Conservation (phyloP, 148 eudicot genomes). For the Spergularia bocconei region DNA sequence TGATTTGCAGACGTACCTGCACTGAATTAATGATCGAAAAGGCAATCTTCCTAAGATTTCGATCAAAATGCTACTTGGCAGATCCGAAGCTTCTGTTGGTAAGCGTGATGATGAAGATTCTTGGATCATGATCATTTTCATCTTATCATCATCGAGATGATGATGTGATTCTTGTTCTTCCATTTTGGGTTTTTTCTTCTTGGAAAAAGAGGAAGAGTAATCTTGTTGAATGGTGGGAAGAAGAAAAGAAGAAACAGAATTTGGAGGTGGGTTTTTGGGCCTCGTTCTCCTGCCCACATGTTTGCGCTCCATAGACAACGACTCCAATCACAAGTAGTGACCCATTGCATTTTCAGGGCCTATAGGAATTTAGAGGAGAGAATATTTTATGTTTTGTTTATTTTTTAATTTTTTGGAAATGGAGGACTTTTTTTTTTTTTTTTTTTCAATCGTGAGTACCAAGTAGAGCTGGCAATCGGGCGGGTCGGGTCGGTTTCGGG, state of each 20-base stretch:
- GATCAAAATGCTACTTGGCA: conserved; percentile 34
- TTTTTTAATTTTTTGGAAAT: too few relatives aligned
- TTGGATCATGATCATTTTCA: too few relatives aligned
- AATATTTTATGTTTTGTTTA: too few relatives aligned
- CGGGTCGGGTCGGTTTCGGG: too few relatives aligned
- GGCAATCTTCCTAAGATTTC: conserved; percentile 47
- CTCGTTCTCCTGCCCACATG: conserved; percentile 20
- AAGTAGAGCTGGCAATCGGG: too few relatives aligned
- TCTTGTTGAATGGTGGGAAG: background rate
- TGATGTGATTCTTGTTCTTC: background rate
- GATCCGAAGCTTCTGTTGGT: conserved; percentile 6
- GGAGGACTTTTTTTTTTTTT: too few relatives aligned
- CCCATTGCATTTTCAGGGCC: too few relatives aligned
- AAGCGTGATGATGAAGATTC: background rate
- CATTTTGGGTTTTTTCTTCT: background rate
- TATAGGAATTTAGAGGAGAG: too few relatives aligned
- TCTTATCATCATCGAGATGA: background rate
- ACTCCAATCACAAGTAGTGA: background rate
- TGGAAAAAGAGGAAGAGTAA: background rate
- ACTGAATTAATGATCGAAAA: conserved; percentile 25
- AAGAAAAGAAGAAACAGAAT: background rate
- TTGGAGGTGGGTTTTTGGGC: background rate
- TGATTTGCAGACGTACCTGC: conserved; percentile 45
- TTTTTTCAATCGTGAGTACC: too few relatives aligned
- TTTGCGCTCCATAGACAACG: conserved; percentile 19